Evolutionary conservation across 768 basidiomycete genomes (phyloP), one percentile per base, ranked within the genome.

Genomic region (Kwoniella europaea): DNA sequence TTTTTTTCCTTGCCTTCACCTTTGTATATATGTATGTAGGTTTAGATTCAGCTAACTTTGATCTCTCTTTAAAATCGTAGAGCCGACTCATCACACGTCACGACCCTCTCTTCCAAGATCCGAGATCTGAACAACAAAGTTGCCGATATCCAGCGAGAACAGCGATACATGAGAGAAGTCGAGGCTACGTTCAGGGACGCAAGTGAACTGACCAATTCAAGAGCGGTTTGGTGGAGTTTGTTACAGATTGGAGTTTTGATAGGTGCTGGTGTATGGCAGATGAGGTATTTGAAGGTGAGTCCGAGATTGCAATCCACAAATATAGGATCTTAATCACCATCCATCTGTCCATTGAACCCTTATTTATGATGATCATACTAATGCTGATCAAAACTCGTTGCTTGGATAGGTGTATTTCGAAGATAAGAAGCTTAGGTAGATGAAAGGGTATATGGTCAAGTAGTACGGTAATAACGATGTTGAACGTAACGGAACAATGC

Each of bases 101-200:
- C 81, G 1, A 83, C 83, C 35, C 76, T 84, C 27, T 76, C 82
- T 6, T 74, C 79, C 52, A 84, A 93, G 84, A 87, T 99, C 66
- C 90, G 93, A 29, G 97, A 98, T 78, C 86, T 99, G 71, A 99
- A 98, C 85, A 88, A 90, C 79, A 96, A 94, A 84, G 86, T 99
- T 60, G 92, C 92, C 83, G 94, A 96, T 77, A 91, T 98, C 66
- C 88, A 93, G 57, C 87, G 94, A 27, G 97, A 98, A 84, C 97
- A 99, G 85, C 92, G 95, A 84, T 99, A 98, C 82, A 96, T 98
- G 86, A 88, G 97, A 54, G 96, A 99, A 85, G 87, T 97, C 74
- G 97, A 99, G 84, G 87, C 92, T 12, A 91, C 92, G 76, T 99
- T 91, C 82, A 86, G 97, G 50, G 86, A 94, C 84, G 84, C 98